Base-by-base conservation (phyloP, 1,284 basidiomycete genomes). In the Ceratobasidium sp. region DNA sequence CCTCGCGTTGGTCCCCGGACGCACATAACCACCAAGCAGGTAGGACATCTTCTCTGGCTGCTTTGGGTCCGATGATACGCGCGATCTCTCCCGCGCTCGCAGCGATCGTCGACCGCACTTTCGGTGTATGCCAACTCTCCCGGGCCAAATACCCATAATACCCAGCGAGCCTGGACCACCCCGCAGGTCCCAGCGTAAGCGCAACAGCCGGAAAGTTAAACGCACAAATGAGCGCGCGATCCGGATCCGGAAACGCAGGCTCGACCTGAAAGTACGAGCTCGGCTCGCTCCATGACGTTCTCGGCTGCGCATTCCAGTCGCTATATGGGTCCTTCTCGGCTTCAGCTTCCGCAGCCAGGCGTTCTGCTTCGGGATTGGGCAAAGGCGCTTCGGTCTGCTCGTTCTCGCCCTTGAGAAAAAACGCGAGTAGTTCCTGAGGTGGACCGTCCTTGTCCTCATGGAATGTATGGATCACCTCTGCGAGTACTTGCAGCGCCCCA, bases 171-270 rank as follows among this genome's bases (percentile, higher is more conserved):
- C 91, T 88, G n/a, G 82, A 79, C 97, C 97, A 99, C 56, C 93
- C 88, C 1, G 83, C 82, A 5, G 85, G 83, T 5, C 97, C 97
- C 19, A 98, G 85, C 0, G 96, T 95, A 8, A 97, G 86, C 14
- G 91, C 90, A 1, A 99, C 94, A 14, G 97, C 97, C 22, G 97
- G 97, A 79, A 95, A 92, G 82, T 98, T 99, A 86, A 97, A 99
- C 8, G 95, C 95, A 78, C 95, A 94, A 36, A 98, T 92, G 19
- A 97, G 85, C 11, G 94, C 90, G 53, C 96, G 90, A 73, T 94
- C 90, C 0, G 90, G 88, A 77, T 90, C 88, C 11, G 50, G 73
- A 27, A 71, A 71, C 11, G 41, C 59, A n/a, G 66, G 66, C 36
- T 71, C 66, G 17, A 22, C 14, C n/a, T 54, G 51, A 59, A 71